Percentiles rank a stretch among this genome's conserved stretches.
Evolutionary conservation across 2,329 filamentous ascomycete genomes (phyloP).

Genomic region (Trichoderma koningii): DNA sequence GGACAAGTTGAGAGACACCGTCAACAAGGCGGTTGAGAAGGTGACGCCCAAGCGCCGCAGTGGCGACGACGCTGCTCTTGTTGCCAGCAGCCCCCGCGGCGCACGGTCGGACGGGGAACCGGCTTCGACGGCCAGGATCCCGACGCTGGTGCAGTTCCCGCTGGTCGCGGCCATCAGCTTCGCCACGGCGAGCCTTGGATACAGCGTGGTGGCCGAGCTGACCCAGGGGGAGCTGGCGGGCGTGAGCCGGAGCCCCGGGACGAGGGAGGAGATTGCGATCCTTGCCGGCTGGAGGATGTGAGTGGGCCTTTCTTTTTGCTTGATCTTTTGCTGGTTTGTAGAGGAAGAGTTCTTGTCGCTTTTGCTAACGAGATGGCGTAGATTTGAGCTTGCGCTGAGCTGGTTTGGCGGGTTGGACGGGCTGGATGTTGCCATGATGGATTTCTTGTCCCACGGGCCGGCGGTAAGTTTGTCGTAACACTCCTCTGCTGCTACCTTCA

Average conservation of each 20-base stretch:
- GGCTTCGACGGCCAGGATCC: constrained; percentile 15
- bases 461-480: constrained; percentile 47
- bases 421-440: constrained; percentile 66
- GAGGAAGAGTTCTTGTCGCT: background rate
- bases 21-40: constrained; percentile 6
- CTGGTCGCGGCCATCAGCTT: constrained; percentile 59
- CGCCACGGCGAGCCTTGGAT: constrained; percentile 63
- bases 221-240: constrained; percentile 66
- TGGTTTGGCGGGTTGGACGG: constrained; percentile 78
- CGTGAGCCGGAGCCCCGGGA: constrained; percentile 65
- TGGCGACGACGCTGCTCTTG: background rate
- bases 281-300: constrained; percentile 58
- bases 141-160: constrained; percentile 50
- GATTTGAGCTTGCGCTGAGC: constrained; percentile 67
- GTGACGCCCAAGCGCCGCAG: constrained; percentile 3
- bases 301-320: constrained; percentile 44
- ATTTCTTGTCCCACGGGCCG: constrained; percentile 73
- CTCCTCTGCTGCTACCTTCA: background rate
- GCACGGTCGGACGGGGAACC: background rate
- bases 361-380: constrained; percentile 37
- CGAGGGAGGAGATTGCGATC: constrained; percentile 61
- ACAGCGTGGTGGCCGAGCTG: constrained; percentile 61
- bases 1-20: constrained; percentile 1
- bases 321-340: background rate
- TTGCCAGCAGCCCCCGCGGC: background rate